Base-by-base conservation (phyloP, 768 basidiomycete genomes). In the Lentinula lateritia region DNA sequence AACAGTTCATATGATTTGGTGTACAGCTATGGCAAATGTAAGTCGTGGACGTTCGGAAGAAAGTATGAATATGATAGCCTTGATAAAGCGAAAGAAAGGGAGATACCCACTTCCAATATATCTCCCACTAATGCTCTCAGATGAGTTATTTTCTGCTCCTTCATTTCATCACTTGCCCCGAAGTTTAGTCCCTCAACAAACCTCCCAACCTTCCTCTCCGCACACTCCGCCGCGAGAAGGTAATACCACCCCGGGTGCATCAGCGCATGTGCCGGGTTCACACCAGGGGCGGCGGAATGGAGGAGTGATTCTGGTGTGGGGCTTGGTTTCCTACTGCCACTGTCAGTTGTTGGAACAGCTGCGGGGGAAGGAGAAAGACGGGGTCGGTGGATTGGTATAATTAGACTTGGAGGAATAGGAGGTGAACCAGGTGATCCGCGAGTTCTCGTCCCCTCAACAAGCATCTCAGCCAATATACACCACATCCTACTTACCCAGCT, bases 161-260 rank as follows among this genome's bases (percentile, higher is more conserved):
- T 15, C 53, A 7, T n/a, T 38, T 60, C 34, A 42, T 16, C 39
- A 67, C 76, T 63, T 45, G 87, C 88, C 76, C 90, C 86, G 9
- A 77, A 76, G 32, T 86, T 81, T 9, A 84, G 57, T 15, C 83
- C 81, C 16, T 77, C 76, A 56, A 88, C 64, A 70, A 89, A 98
- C 35, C 88, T 79, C 64, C 84, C 80, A 42, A 87, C 75, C 32
- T 96, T 77, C 63, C 84, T 79, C 66, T 95, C 89, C 0, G 93
- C 93, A 68, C 92, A 95, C 45, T 83, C 80, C 0, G 92, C 96
- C 0, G 95, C 92, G 75, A 90, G 86, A 67, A 91, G 90, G 74
- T 93, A 97, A 69, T 95, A 96, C 71, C 89, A 94, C 0, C 94
- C 95, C 0, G 96, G 89, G 69, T 95, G 93, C 69, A 95, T 93